A percentile compares a stretch with the other conserved stretches of the same genome.
Conservation (phyloP, 2,329 filamentous ascomycete species). For the Paraphaeosphaeria sporulosa region DNA sequence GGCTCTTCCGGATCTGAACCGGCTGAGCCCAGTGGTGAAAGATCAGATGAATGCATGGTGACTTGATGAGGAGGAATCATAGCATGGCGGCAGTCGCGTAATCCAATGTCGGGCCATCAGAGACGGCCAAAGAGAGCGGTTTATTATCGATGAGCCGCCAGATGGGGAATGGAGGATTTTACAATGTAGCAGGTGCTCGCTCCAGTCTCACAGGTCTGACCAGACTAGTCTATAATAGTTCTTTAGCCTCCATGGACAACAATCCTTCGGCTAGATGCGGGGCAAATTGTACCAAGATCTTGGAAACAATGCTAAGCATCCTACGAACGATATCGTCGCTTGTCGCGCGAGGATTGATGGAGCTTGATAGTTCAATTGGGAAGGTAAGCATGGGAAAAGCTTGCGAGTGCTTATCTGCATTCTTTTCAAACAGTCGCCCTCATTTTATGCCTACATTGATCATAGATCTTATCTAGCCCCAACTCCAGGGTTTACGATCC, state of each 20-base stretch:
- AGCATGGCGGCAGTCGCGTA: background rate
- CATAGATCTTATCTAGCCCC: background rate
- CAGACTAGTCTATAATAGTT: background rate
- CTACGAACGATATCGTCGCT: background rate
- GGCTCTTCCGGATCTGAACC: background rate
- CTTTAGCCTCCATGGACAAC: background rate
- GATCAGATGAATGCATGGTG: background rate
- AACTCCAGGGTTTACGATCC: background rate
- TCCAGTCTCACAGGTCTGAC: background rate
- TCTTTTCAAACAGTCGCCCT: background rate
- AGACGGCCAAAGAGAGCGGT: background rate
- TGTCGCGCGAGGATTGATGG: background rate
- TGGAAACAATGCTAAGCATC: background rate
- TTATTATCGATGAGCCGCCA: background rate
- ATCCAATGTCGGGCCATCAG: background rate
- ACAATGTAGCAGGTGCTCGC: background rate
- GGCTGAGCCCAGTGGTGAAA: background rate
- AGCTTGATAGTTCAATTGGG: background rate
- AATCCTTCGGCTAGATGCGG: conserved; percentile 6
- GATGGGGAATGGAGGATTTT: background rate
- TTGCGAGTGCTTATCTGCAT: background rate
- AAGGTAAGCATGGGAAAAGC: background rate
- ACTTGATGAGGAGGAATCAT: background rate
- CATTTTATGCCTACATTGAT: background rate
- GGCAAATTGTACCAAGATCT: background rate